Percentiles rank a stretch among this genome's conserved stretches.
Evolutionary conservation across 805 yeast species (phyloP).

Genomic region (Komagataella pastoris): DNA sequence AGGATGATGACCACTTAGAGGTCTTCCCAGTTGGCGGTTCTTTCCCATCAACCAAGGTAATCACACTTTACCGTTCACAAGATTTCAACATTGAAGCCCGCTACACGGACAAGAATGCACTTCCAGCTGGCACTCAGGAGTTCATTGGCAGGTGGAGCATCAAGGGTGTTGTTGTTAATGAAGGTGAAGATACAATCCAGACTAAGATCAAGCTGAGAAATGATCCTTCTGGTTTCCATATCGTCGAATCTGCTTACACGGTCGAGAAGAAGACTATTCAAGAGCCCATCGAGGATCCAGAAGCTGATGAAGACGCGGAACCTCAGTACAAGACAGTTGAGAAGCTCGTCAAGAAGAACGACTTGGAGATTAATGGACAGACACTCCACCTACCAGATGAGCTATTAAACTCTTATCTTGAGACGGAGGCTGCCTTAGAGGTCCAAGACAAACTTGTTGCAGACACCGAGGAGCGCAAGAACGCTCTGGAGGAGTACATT

Average conservation of each 20-base stretch:
- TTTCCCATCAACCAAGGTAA: slow-evolving; percentile 91
- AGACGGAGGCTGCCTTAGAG: slow-evolving; percentile 73
- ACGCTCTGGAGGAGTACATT: slow-evolving; percentile 96
- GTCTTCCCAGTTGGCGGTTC: slow-evolving; percentile 91
- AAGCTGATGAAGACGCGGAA: slow-evolving; percentile 49
- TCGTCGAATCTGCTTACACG: slow-evolving; percentile 88
- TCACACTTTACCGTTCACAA: slow-evolving; percentile 83
- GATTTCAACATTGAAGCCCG: slow-evolving; percentile 81
- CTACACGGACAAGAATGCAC: slow-evolving; percentile 61
- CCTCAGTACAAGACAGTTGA: slow-evolving; percentile 84
- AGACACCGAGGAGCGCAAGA: slow-evolving; percentile 98
- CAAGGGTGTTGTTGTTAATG: slow-evolving; percentile 70
- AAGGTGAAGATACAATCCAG: slow-evolving; percentile 66
- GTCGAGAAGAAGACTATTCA: slow-evolving; percentile 83
- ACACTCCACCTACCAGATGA: slow-evolving; percentile 50
- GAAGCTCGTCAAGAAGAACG: slow-evolving; percentile 87
- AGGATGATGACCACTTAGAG: slow-evolving; percentile 84
- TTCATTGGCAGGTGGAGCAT: slow-evolving; percentile 76
- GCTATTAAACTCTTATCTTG: slow-evolving; percentile 48
- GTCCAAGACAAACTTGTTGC: slow-evolving; percentile 93
- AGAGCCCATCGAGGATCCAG: slow-evolving; percentile 68
- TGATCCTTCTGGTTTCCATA: slow-evolving; percentile 93
- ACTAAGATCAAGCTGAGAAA: slow-evolving; percentile 91
- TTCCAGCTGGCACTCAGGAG: slow-evolving; percentile 58
- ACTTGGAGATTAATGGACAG: slow-evolving; percentile 44